phyloP scores from a whole-genome alignment of 352 stramenopile species.

The Phytopythium vexans region DNA sequence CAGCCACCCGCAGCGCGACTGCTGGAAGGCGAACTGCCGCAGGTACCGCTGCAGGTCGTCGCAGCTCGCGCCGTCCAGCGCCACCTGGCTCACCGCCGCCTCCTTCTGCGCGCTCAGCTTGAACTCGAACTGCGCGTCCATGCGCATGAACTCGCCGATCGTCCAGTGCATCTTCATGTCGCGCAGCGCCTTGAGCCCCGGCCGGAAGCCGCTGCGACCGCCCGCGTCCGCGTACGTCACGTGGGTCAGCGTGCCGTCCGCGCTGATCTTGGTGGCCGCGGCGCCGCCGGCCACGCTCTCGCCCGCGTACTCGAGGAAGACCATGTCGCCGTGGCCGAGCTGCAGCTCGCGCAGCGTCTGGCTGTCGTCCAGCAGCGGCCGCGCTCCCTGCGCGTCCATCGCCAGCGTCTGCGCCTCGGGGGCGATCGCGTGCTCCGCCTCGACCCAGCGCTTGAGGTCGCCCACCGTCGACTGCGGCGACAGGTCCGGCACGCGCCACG shows the following conservation, averaged over 20 bases:
- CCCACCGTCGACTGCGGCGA: slow-evolving; percentile 56
- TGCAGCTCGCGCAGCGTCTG: slow-evolving; percentile 60
- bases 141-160: slow-evolving; percentile 95
- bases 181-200: slow-evolving; percentile 92
- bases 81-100: slow-evolving; percentile 73
- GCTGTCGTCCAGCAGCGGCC: slow-evolving; percentile 27
- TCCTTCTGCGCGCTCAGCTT: slow-evolving; percentile 95
- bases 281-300: slow-evolving; percentile 51
- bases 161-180: slow-evolving; percentile 99
- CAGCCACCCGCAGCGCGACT: slow-evolving; percentile 93
- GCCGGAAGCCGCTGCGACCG: slow-evolving; percentile 90
- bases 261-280: slow-evolving; percentile 58
- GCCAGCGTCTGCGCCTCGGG: slow-evolving; percentile 44
- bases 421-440: slow-evolving; percentile 64
- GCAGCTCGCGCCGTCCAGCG: slow-evolving; percentile 87
- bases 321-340: slow-evolving; percentile 75
- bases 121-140: slow-evolving; percentile 97
- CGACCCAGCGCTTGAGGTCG: slow-evolving; percentile 77
- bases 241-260: slow-evolving; percentile 76
- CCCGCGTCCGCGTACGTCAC: slow-evolving; percentile 73
- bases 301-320: slow-evolving; percentile 77
- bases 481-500: slow-evolving; percentile 76
- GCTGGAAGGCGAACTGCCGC: slow-evolving; percentile 91
- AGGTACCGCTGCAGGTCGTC: slow-evolving; percentile 91
- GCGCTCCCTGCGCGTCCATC: slow-evolving; percentile 46